Evolutionary conservation across 2,329 filamentous ascomycete genomes (phyloP).

Genomic region (Penicillium occitanis): DNA sequence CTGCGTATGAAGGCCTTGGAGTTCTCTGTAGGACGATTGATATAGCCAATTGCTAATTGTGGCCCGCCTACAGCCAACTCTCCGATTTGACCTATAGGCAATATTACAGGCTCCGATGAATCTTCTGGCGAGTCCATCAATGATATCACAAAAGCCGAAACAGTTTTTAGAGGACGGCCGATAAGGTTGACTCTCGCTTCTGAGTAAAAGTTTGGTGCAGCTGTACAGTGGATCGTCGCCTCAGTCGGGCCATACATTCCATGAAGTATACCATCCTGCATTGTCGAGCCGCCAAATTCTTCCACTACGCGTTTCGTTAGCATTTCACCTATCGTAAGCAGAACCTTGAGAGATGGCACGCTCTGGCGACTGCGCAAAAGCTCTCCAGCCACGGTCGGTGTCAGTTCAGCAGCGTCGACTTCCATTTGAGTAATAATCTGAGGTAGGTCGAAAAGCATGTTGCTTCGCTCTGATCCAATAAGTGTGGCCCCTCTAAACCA

Average conservation of each 20-base stretch:
- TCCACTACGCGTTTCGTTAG: conserved; percentile 72
- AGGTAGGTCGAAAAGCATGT: conserved; percentile 74
- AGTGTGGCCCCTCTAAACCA: conserved; percentile 71
- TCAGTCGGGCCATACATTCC: conserved; percentile 96
- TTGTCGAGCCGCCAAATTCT: conserved; percentile 68
- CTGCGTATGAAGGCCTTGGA: conserved; percentile 67
- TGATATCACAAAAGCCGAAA: conserved; percentile 71
- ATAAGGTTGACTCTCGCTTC: conserved; percentile 66
- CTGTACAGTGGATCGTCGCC: conserved; percentile 84
- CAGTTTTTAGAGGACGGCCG: conserved; percentile 75
- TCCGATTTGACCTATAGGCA: conserved; percentile 67
- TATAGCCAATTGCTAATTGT: conserved; percentile 76
- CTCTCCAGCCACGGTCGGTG: conserved; percentile 80
- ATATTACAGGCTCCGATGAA: conserved; percentile 48
- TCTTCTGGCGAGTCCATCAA: conserved; percentile 35
- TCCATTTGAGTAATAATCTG: conserved; percentile 62
- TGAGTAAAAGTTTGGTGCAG: conserved; percentile 63
- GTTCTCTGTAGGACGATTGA: conserved; percentile 78
- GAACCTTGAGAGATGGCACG: conserved; percentile 66
- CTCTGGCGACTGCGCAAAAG: conserved; percentile 66
- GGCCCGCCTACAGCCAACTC: conserved; percentile 79
- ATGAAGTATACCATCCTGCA: conserved; percentile 67
- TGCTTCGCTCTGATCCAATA: conserved; percentile 65
- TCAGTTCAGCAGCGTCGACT: conserved; percentile 84
- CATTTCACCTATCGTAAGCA: conserved; percentile 93